Base-by-base conservation (phyloP, 2,329 filamentous ascomycete species). In the Bipolaris zeicola region DNA sequence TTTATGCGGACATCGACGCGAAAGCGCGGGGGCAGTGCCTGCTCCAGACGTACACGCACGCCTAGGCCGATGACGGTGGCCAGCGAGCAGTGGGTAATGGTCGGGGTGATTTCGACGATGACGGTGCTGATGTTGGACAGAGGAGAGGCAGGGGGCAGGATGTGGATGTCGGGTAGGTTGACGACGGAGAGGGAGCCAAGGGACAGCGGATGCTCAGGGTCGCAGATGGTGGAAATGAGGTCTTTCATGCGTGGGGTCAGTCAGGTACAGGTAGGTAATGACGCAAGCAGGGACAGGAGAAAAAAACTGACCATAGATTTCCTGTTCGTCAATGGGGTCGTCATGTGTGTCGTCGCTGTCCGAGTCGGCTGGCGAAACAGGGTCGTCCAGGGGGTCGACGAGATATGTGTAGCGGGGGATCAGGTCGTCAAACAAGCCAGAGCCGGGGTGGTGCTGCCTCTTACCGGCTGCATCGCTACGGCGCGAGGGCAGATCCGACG, bases 11-110 rank as follows among this genome's bases (percentile, higher is more conserved):
- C 92, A 76, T 98, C 93, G 48, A 98, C 85, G 36, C 95, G 87
- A 76, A 95, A 99, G 69, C 94, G 90, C 33, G 95, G 91, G 3
- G 95, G 95, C 55, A 99, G 82, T 10, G 91, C 89, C 75, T 96
- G 90, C 79, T 98, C 93, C 22, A 99, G 83, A 22, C 95, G 87
- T 39, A 97, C 93, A 42, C 95, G 87, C 20, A 99, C 92, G 13
- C 93, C 95, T 14, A 99, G 83, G 0, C 95, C 95, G 69, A 99
- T 96, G 58, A 99, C 92, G 0, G 95, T 99, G 31, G 95, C 95
- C 38, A 99, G 85, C 48, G 91, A 96, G 81, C 95, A 99, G 78
- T 98, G 95, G 14, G 94, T 96, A 71, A 98, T 95, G 24, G 95
- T 99, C 8, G 95, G 95, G 10, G 95, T 99, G 65, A 99, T 89